phyloP scores from a whole-genome alignment of 1,284 basidiomycete genomes.

The Tilletia indica region DNA sequence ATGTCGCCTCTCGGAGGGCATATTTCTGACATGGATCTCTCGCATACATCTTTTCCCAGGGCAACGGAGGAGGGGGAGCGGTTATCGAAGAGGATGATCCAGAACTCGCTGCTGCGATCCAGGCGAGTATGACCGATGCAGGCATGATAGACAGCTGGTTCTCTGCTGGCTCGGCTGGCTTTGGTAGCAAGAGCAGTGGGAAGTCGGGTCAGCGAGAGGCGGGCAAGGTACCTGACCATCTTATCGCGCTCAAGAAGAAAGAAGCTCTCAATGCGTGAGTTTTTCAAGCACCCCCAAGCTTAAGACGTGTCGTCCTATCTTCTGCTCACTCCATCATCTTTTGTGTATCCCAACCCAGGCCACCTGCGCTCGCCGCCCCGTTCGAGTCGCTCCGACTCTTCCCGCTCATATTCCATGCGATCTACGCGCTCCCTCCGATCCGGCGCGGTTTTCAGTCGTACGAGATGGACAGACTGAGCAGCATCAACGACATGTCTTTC shows the following conservation, averaged over 20 bases:
- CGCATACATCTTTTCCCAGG: background rate
- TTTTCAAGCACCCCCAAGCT: too few species aligned
- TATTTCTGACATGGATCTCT: too few species aligned
- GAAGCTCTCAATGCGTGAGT: background rate
- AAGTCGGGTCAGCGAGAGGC: background rate
- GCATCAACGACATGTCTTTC: constrained; percentile 1
- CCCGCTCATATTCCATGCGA: constrained; percentile 4
- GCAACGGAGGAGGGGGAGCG: background rate
- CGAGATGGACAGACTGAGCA: constrained; percentile 2
- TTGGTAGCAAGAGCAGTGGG: background rate
- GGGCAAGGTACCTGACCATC: constrained; percentile 10
- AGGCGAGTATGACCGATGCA: constrained; percentile 10
- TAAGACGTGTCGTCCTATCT: too few species aligned
- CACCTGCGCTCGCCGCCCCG: constrained; percentile 4
- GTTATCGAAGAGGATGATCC: constrained; percentile 2
- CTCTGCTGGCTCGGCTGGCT: constrained; percentile 2
- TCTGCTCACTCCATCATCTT: too few species aligned
- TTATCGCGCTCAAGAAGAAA: background rate
- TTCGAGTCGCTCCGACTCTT: constrained; percentile 2
- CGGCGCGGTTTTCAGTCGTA: constrained; percentile 6
- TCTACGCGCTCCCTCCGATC: constrained; percentile 3
- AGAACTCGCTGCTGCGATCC: constrained; percentile 3
- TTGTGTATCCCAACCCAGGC: background rate
- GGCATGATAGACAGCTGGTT: constrained; percentile 9
- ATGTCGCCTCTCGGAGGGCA: too few species aligned